phyloP scores from a whole-genome alignment of 2,329 filamentous ascomycete species.

The Arachnomyces sp. region DNA sequence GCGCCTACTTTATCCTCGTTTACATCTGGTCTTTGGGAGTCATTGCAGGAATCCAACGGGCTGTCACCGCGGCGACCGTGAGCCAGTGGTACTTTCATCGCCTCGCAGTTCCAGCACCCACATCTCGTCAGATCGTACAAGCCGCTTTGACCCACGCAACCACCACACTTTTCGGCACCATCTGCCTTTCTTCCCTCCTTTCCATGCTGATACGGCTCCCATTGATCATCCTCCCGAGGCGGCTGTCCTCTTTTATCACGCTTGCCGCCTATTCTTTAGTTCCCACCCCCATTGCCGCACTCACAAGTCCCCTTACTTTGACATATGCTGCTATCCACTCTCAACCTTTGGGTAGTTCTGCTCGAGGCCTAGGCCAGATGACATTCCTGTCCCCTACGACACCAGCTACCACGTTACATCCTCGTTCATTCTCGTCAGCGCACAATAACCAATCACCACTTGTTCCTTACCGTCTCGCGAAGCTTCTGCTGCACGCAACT shows the following conservation, averaged over 20 bases:
- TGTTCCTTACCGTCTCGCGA: slow-evolving; percentile 83
- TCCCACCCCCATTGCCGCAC: slow-evolving; percentile 71
- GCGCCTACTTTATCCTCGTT: slow-evolving; percentile 82
- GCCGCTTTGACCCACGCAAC: slow-evolving; percentile 74
- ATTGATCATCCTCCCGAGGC: slow-evolving; percentile 70
- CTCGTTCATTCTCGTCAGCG: slow-evolving; percentile 36
- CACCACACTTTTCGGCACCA: slow-evolving; percentile 83
- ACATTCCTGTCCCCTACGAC: slow-evolving; percentile 65
- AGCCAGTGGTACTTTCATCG: slow-evolving; percentile 99
- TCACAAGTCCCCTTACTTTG: slow-evolving; percentile 85
- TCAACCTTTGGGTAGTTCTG: slow-evolving; percentile 67
- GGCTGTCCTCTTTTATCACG: slow-evolving; percentile 60
- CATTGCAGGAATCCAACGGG: slow-evolving; percentile 78
- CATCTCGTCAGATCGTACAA: slow-evolving; percentile 70
- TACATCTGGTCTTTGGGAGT: slow-evolving; percentile 92
- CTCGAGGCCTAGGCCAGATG: slow-evolving; percentile 72
- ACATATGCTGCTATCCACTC: slow-evolving; percentile 94
- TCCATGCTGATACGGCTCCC: slow-evolving; percentile 75
- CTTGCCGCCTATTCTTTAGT: slow-evolving; percentile 71
- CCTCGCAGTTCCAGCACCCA: slow-evolving; percentile 66
- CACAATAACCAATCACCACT: slow-evolving; percentile 43
- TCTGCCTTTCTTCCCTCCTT: slow-evolving; percentile 78
- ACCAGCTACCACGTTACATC: slow-evolving; percentile 54
- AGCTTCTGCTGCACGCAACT: slow-evolving; percentile 82
- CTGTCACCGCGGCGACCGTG: slow-evolving; percentile 87